These are phyloP conservation scores for Vigna mungo DNA, from an alignment of 306 rosid species.

Conservation along the genomic window DNA sequence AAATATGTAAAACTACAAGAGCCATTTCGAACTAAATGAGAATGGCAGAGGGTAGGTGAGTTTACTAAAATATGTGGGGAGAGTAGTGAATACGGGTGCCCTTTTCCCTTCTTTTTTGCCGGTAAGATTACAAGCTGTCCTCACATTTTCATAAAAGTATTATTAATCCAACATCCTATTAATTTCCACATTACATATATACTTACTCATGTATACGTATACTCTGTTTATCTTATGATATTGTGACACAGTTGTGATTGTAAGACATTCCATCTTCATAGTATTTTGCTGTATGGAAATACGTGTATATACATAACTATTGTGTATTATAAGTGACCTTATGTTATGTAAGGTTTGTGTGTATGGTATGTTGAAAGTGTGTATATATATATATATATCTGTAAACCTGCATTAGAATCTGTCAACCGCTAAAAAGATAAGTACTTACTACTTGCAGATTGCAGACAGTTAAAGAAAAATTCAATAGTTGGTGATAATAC, in stretches of 20 bases:
- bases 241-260: not conserved
- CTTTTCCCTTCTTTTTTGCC: not conserved
- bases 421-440: not conserved
- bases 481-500: not conserved
- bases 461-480: no score
- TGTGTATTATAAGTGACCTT: not conserved
- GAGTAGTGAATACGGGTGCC: constrained; percentile 49
- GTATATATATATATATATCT: no score
- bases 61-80: constrained; percentile 49
- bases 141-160: not conserved
- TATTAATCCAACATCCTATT: not conserved
- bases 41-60: constrained; percentile 64
- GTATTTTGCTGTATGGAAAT: not conserved
- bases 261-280: not conserved
- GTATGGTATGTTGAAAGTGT: not conserved
- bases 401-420: not conserved
- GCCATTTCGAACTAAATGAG: constrained; percentile 46
- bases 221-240: not conserved
- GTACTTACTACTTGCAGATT: no score
- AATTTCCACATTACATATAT: not conserved
- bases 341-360: not conserved
- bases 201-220: not conserved
- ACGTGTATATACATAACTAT: not conserved
- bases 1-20: not conserved
- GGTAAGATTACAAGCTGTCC: not conserved